Base-by-base conservation (phyloP, 352 stramenopile species). In the Globisporangium polare region DNA sequence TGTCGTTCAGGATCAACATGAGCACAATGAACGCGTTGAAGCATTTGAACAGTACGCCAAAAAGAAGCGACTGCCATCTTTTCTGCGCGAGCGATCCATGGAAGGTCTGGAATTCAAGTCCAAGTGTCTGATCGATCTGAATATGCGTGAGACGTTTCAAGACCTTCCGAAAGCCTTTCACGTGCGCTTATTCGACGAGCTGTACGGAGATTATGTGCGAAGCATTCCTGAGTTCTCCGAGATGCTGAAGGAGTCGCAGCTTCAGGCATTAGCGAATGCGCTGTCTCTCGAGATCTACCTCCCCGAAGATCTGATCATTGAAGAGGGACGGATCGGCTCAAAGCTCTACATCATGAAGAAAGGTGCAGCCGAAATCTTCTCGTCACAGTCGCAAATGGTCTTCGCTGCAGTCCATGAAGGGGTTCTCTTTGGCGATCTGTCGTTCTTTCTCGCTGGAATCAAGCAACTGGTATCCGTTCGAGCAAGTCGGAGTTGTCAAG, bases 1-100 rank as follows among this genome's bases (percentile, higher is more conserved):
- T 51, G 18, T 22, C 13, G 20, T 39, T 18, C 13, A 66, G 64
- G 57, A 66, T 26, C 29, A 51, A 20, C 53, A 67, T 5, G 66
- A 73, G 37, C 55, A 71, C 49, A 56, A 62, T 12, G 66, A 66
- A 45, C 63, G 62, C 15, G 63, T 73, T n/a, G 53, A 73, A 33
- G 64, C 65, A 18, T 73, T 73, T 52, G 62, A 73, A 10, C 57
- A 70, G 37, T 73, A 71, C 49, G 63, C 62, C 6, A 72, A 68
- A 45, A 66, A 60, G 22, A 60, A 62, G 20, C 56, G 54, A 7
- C 37, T 73, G 33, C 66, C 66, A 20, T 41, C 63, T 6, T 57
- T 57, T 31, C 54, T 73, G 39, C 66, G 62, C 31, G 53, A 70
- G 41, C 55, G 64, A 7, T 51, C 66, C 3, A 69, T 64, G 33